These are phyloP conservation scores for Pichia pseudocactophila DNA, from an alignment of 805 yeast genomes.

Conservation along the genomic window DNA sequence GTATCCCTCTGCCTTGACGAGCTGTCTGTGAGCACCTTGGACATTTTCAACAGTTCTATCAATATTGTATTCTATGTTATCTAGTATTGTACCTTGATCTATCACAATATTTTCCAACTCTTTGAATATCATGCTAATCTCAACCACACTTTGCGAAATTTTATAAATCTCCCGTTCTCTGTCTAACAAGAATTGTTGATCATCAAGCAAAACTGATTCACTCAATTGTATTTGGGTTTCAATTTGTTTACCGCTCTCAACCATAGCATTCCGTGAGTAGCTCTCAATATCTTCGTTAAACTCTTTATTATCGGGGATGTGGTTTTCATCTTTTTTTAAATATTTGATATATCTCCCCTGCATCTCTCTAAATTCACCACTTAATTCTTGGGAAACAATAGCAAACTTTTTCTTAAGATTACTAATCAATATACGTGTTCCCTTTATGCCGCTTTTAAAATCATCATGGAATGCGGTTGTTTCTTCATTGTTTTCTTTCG, in stretches of 20 bases:
- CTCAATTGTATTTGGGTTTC: slow-evolving; percentile 27
- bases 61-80: slow-evolving; percentile 87
- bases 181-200: slow-evolving; percentile 64
- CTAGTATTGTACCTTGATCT: slow-evolving; percentile 92
- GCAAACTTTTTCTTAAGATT: slow-evolving; percentile 85
- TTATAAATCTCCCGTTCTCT: slow-evolving; percentile 86
- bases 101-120: slow-evolving; percentile 88
- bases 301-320: background rate
- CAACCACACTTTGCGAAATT: slow-evolving; percentile 89
- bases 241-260: slow-evolving; percentile 36
- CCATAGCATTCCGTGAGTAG: slow-evolving; percentile 45
- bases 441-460: background rate
- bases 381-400: slow-evolving; percentile 66
- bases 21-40: slow-evolving; percentile 67
- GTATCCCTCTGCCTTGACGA: slow-evolving; percentile 65
- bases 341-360: slow-evolving; percentile 86
- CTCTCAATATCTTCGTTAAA: slow-evolving; percentile 31
- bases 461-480: slow-evolving; percentile 2
- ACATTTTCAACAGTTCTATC: slow-evolving; percentile 72
- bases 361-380: slow-evolving; percentile 71
- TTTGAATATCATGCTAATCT: slow-evolving; percentile 84
- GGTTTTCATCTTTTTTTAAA: slow-evolving; percentile 61
- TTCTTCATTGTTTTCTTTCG: background rate
- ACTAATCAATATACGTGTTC: slow-evolving; percentile 43
- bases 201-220: slow-evolving; percentile 43